Percentiles rank a stretch among this genome's conserved stretches.
These are phyloP conservation scores for Arachnomyces sp. DNA, from an alignment of 2,329 filamentous ascomycete species.

Conservation along the genomic window DNA sequence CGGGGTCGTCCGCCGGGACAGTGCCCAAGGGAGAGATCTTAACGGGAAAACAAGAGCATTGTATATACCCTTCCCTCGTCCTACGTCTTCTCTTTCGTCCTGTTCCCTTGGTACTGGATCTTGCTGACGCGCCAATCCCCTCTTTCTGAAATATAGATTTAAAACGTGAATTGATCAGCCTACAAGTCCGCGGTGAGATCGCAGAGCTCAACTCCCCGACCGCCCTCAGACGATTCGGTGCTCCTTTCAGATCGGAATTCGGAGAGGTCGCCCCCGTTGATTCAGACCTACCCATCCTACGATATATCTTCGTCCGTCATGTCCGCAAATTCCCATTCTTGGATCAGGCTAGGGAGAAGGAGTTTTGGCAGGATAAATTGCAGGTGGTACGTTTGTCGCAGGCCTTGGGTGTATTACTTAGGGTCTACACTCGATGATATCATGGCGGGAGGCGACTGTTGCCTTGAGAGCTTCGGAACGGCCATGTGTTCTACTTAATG, in stretches of 20 bases:
- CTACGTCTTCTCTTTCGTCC: not conserved
- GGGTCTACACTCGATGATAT: not conserved
- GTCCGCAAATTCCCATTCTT: conserved; percentile 96
- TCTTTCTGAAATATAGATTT: conserved; percentile 53
- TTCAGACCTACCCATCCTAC: conserved; percentile 83
- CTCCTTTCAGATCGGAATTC: conserved; percentile 84
- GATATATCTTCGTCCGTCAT: conserved; percentile 97
- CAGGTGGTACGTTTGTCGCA: conserved; percentile 61
- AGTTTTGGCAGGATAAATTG: conserved; percentile 98
- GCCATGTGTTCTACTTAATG: too few species aligned
- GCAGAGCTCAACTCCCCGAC: conserved; percentile 89
- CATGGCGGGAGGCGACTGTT: not conserved
- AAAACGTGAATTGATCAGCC: conserved; percentile 86
- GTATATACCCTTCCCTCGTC: conserved; percentile 43
- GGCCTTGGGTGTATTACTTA: conserved; percentile 5
- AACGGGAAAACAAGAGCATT: conserved; percentile 97
- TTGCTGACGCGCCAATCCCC: not conserved
- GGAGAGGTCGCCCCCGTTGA: conserved; percentile 90
- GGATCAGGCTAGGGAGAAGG: conserved; percentile 93
- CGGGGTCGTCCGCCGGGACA: conserved; percentile 13
- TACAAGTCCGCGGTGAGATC: conserved; percentile 86
- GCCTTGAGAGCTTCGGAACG: not conserved
- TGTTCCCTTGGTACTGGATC: conserved; percentile 7
- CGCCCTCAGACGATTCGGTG: conserved; percentile 87
- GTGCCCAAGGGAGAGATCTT: conserved; percentile 54